phyloP scores from a whole-genome alignment of 805 yeast species.

The Saturnispora ahearnii region DNA sequence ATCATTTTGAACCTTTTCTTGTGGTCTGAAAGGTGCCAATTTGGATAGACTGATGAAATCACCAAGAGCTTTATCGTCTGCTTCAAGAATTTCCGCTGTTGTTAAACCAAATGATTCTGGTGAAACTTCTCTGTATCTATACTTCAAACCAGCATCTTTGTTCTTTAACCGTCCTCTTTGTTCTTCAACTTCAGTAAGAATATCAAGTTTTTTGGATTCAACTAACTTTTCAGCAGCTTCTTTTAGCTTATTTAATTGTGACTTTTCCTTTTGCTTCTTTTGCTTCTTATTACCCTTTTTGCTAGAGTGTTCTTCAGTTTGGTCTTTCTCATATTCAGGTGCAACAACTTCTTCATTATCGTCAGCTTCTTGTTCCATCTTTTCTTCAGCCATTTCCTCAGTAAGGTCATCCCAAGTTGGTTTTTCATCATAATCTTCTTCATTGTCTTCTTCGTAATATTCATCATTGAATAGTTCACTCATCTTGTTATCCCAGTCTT shows the following conservation, averaged over 20 bases:
- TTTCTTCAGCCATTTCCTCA: constrained; percentile 31
- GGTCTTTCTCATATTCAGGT: constrained; percentile 35
- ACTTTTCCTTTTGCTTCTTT: constrained; percentile 45
- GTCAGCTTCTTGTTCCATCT: constrained; percentile 8
- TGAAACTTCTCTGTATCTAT: constrained; percentile 84
- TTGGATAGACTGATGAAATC: constrained; percentile 82
- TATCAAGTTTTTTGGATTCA: constrained; percentile 57
- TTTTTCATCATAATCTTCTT: constrained; percentile 29
- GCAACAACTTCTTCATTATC: constrained; percentile 7
- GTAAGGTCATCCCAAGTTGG: constrained; percentile 58
- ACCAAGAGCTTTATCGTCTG: constrained; percentile 81
- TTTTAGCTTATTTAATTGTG: constrained; percentile 51
- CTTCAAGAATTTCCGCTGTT: constrained; percentile 78
- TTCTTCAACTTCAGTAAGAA: constrained; percentile 61
- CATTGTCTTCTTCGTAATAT: constrained; percentile 54
- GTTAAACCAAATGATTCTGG: constrained; percentile 88
- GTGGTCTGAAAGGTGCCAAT: constrained; percentile 84
- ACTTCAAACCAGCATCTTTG: constrained; percentile 27
- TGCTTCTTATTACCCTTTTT: constrained; percentile 33
- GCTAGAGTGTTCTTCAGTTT: constrained; percentile 30
- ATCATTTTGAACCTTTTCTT: constrained; percentile 64
- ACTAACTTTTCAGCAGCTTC: constrained; percentile 70
- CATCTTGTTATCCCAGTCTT: constrained; percentile 87
- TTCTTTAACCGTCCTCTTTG: constrained; percentile 52
- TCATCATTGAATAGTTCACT: constrained; percentile 79